phyloP scores from a whole-genome alignment of 495 filamentous ascomycete species.

The Trichoderma gamsii region DNA sequence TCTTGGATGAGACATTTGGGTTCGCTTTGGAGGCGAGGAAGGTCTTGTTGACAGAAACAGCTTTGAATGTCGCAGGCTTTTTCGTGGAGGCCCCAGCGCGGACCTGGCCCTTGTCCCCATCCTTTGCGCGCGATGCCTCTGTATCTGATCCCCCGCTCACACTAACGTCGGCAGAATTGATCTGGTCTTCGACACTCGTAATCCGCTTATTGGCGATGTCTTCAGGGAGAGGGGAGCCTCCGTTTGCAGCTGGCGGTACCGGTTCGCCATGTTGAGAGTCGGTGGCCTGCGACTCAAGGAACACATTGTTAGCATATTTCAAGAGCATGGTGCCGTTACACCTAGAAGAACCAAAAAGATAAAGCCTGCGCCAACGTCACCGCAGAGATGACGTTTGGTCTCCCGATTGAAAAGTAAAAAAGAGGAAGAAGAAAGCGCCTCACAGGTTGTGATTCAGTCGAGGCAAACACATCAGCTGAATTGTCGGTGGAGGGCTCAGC shows the following conservation, averaged over 20 bases:
- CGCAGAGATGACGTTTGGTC: neutral
- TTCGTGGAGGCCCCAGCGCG: conserved; percentile 67
- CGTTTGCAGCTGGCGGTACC: conserved; percentile 38
- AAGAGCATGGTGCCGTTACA: neutral
- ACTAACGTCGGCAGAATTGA: conserved; percentile 50
- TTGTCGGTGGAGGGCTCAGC: conserved; percentile 47
- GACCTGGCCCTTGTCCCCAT: conserved; percentile 52
- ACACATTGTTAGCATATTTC: neutral
- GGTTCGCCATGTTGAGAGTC: conserved; percentile 40
- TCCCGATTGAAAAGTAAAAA: neutral
- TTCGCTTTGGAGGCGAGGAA: conserved; percentile 60
- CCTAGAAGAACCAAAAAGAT: neutral
- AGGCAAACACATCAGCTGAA: conserved; percentile 46
- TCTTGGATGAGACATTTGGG: conserved; percentile 41
- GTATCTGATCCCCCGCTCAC: conserved; percentile 65
- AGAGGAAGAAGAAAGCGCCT: conserved; percentile 23
- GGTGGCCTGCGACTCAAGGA: neutral
- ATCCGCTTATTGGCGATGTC: conserved; percentile 47
- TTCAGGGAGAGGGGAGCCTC: conserved; percentile 31
- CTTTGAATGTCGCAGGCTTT: conserved; percentile 84
- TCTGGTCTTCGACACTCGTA: conserved; percentile 41
- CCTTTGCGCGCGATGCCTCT: conserved; percentile 48
- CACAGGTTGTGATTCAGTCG: conserved; percentile 42
- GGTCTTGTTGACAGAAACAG: conserved; percentile 88
- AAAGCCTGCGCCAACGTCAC: neutral